Evolutionary conservation across 2,329 filamentous ascomycete species (phyloP).

Genomic region (Botrytis porri): DNA sequence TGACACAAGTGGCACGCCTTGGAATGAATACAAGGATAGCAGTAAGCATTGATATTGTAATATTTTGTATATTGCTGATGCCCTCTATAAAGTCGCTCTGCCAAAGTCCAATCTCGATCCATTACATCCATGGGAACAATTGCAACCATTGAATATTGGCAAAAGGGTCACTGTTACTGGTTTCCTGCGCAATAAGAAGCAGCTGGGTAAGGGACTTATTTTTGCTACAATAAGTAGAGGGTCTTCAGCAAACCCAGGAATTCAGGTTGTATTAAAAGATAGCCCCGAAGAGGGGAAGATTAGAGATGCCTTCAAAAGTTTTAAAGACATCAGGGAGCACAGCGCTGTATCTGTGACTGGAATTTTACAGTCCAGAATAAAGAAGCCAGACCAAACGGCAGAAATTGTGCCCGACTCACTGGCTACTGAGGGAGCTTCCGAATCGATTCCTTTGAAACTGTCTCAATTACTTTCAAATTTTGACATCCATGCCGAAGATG

Average conservation of each 20-base stretch:
- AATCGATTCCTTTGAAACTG: neutral
- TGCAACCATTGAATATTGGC: slow-evolving; percentile 30
- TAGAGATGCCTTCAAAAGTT: slow-evolving; percentile 19
- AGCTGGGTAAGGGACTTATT: slow-evolving; percentile 65
- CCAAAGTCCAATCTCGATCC: slow-evolving; percentile 23
- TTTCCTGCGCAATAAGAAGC: slow-evolving; percentile 66
- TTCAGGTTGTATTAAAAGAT: slow-evolving; percentile 35
- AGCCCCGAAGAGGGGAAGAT: slow-evolving; percentile 2
- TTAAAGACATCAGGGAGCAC: slow-evolving; percentile 20
- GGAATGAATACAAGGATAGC: slow-evolving; percentile 32
- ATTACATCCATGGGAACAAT: slow-evolving; percentile 13
- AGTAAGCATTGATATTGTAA: slow-evolving; percentile 25
- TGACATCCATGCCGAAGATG: slow-evolving; percentile 60
- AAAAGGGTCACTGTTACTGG: slow-evolving; percentile 59
- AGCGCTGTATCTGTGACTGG: slow-evolving; percentile 18
- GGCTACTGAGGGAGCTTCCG: neutral
- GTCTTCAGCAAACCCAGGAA: slow-evolving; percentile 38
- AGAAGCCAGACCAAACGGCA: slow-evolving; percentile 12
- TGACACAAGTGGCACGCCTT: slow-evolving; percentile 22
- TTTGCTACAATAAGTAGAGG: slow-evolving; percentile 55
- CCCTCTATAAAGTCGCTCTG: slow-evolving; percentile 21
- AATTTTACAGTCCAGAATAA: slow-evolving; percentile 11
- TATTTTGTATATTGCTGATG: slow-evolving; percentile 11
- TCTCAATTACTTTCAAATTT: slow-evolving; percentile 32
- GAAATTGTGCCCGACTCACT: neutral